These are phyloP conservation scores for Datisca glomerata DNA, from an alignment of 306 rosid genomes.

Conservation along the genomic window DNA sequence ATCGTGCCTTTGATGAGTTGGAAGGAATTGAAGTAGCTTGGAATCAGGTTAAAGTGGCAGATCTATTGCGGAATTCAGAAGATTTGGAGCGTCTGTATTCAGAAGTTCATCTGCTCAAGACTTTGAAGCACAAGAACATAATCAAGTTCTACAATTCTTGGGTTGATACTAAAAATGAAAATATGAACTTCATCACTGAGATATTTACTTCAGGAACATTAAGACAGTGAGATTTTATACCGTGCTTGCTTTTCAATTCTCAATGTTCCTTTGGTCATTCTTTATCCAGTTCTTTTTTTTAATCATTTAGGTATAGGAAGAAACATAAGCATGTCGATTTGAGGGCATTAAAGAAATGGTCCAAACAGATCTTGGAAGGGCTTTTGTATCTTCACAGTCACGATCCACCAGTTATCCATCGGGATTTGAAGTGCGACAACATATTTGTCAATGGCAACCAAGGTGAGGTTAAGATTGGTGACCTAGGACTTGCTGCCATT, in stretches of 20 bases:
- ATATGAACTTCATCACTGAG: conserved; percentile 87
- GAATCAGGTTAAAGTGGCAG: conserved; percentile 92
- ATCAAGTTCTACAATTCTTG: conserved; percentile 84
- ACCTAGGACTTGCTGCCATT: conserved; percentile 89
- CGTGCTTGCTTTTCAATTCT: neutral
- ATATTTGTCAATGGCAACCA: conserved; percentile 97
- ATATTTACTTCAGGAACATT: conserved; percentile 89
- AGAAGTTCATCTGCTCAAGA: conserved; percentile 88
- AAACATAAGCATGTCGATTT: conserved; percentile 93
- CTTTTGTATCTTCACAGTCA: conserved; percentile 89
- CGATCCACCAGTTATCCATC: conserved; percentile 86
- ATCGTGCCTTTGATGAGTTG: conserved; percentile 88
- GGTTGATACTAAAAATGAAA: conserved; percentile 67
- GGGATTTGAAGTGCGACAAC: conserved; percentile 97
- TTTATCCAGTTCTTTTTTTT: conserved; percentile 5
- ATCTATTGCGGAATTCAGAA: conserved; percentile 63
- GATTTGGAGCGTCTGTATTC: conserved; percentile 89
- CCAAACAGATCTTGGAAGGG: conserved; percentile 94
- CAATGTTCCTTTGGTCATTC: conserved; percentile 1
- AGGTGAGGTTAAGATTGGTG: conserved; percentile 98
- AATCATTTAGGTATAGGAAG: conserved; percentile 53
- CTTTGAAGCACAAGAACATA: conserved; percentile 90
- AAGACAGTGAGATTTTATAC: conserved; percentile 61
- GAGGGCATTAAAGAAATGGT: conserved; percentile 98
- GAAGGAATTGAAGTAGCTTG: conserved; percentile 99